These are phyloP conservation scores for Phaffomyces opuntiae DNA, from an alignment of 805 yeast genomes.

Conservation along the genomic window DNA sequence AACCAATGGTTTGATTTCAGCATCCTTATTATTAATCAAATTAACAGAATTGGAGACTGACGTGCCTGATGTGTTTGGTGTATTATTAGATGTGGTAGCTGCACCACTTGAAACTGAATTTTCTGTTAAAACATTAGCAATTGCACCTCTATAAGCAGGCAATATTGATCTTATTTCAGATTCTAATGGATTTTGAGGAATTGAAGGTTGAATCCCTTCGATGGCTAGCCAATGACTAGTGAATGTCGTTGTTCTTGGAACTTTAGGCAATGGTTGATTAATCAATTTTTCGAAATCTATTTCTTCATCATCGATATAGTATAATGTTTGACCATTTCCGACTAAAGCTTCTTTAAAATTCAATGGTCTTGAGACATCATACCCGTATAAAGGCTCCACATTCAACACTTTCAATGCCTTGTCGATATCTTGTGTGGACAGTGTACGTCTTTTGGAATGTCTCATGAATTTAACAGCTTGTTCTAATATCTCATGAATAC, in stretches of 20 bases:
- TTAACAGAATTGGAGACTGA: conserved; percentile 1
- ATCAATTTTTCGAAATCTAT: conserved; percentile 90
- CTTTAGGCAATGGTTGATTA: conserved; percentile 90
- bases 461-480: conserved; percentile 95
- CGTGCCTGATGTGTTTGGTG: neutral
- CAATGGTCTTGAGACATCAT: conserved; percentile 61
- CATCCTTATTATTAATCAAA: conserved; percentile 29
- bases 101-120: conserved; percentile 31
- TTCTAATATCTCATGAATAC: conserved; percentile 91
- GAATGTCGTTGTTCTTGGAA: conserved; percentile 86
- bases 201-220: conserved; percentile 97
- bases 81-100: conserved; percentile 8
- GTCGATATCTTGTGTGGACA: conserved; percentile 76
- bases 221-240: conserved; percentile 98
- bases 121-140: conserved; percentile 49
- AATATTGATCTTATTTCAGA: conserved; percentile 73
- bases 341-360: conserved; percentile 82
- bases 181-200: conserved; percentile 87
- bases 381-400: conserved; percentile 91
- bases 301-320: conserved; percentile 88
- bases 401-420: conserved; percentile 79
- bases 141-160: conserved; percentile 78
- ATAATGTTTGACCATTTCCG: conserved; percentile 88
- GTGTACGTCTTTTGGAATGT: conserved; percentile 77
- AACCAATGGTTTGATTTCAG: conserved; percentile 79